These are phyloP conservation scores for Irpex sp. DNA, from an alignment of 1,284 basidiomycete genomes.

Conservation along the genomic window DNA sequence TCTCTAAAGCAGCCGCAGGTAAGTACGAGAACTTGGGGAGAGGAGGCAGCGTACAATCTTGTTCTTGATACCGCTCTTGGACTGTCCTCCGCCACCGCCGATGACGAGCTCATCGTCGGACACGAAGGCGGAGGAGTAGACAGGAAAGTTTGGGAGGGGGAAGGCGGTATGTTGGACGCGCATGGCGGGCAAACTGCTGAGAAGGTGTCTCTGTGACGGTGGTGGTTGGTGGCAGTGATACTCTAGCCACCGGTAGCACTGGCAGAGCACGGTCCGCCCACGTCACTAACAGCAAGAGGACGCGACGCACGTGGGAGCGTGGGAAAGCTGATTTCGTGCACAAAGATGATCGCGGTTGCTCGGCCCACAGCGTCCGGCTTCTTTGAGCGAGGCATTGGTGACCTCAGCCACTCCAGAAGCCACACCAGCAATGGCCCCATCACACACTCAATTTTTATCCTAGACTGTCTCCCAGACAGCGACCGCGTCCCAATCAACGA, in stretches of 20 bases:
- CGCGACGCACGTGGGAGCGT: background rate
- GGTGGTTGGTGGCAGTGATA: background rate
- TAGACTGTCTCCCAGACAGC: background rate
- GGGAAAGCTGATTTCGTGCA: constrained; percentile 2
- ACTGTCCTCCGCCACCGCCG: constrained; percentile 84
- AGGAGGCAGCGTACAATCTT: constrained; percentile 58
- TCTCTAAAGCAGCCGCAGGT: constrained; percentile 39
- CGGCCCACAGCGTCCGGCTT: background rate
- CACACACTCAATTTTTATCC: background rate
- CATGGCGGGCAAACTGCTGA: constrained; percentile 36
- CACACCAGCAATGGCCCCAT: background rate
- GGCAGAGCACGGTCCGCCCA: too few species aligned
- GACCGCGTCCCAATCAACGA: background rate
- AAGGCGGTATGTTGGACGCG: constrained; percentile 78
- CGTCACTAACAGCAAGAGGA: too few species aligned
- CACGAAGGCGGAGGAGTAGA: constrained; percentile 85
- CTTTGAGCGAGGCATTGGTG: background rate
- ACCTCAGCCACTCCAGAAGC: background rate
- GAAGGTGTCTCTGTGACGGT: background rate
- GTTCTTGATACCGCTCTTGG: constrained; percentile 85
- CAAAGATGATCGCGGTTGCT: background rate
- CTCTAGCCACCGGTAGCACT: too few species aligned
- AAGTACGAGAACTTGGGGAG: too few species aligned
- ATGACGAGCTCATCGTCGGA: constrained; percentile 71
- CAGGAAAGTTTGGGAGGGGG: constrained; percentile 71